Percentiles rank a stretch among this genome's conserved stretches.
phyloP scores from a whole-genome alignment of 2,329 filamentous ascomycete genomes.

The Aureobasidium namibiae region DNA sequence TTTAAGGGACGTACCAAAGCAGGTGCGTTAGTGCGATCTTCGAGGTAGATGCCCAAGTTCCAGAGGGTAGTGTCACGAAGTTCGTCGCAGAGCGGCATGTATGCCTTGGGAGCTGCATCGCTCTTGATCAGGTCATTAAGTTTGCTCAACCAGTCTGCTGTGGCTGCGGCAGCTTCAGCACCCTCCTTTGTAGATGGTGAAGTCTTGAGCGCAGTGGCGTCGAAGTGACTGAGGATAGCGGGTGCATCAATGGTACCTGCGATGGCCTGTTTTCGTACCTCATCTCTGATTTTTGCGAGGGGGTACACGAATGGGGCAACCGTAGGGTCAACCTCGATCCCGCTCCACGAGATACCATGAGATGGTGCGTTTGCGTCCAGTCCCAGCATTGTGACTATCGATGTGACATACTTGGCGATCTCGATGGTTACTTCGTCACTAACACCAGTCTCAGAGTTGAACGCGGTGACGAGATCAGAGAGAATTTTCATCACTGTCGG shows the following conservation, averaged over 20 bases:
- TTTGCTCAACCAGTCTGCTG: slow-evolving; percentile 51
- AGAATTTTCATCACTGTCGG: slow-evolving; percentile 71
- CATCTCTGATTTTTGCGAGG: slow-evolving; percentile 49
- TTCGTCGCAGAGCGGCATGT: slow-evolving; percentile 68
- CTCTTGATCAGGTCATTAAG: slow-evolving; percentile 46
- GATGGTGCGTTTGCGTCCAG: slow-evolving; percentile 52
- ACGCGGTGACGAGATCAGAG: slow-evolving; percentile 66
- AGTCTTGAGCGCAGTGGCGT: slow-evolving; percentile 17
- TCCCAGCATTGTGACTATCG: slow-evolving; percentile 76
- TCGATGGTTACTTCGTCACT: slow-evolving; percentile 41
- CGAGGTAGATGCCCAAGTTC: slow-evolving; percentile 76
- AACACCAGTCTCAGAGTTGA: slow-evolving; percentile 51
- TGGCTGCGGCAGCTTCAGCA: slow-evolving; percentile 40
- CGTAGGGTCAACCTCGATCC: slow-evolving; percentile 52
- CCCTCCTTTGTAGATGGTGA: slow-evolving; percentile 11
- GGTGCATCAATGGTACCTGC: slow-evolving; percentile 36
- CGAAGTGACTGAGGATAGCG: slow-evolving; percentile 21
- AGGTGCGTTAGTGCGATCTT: slow-evolving; percentile 62
- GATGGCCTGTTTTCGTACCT: slow-evolving; percentile 48
- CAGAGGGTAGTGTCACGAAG: slow-evolving; percentile 76
- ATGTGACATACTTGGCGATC: slow-evolving; percentile 71
- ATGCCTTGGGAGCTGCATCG: slow-evolving; percentile 55
- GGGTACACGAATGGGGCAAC: slow-evolving; percentile 56
- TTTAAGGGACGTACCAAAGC: slow-evolving; percentile 66
- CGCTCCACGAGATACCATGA: slow-evolving; percentile 53